Percentiles rank a stretch among this genome's conserved stretches.
These are phyloP conservation scores for Biscutella laevigata DNA, from an alignment of 441 rosid species.

Conservation along the genomic window DNA sequence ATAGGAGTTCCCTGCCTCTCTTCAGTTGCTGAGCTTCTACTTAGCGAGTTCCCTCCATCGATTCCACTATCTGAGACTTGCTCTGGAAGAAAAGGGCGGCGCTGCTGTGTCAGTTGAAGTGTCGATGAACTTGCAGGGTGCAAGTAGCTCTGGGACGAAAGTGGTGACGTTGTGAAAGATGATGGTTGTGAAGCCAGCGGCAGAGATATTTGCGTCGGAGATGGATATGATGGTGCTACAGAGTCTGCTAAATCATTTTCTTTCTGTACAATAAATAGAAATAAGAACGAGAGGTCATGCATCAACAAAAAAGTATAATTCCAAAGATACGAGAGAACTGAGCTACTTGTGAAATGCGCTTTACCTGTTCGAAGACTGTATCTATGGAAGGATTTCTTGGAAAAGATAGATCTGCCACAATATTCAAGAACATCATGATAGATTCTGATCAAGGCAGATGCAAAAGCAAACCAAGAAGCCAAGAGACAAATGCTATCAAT, in stretches of 20 bases:
- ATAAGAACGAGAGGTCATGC: constrained; percentile 8
- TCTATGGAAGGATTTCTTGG: constrained; percentile 54
- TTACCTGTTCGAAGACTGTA: constrained; percentile 63
- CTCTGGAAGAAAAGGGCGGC: constrained; percentile 33
- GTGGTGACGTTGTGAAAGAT: constrained; percentile 42
- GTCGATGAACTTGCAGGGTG: constrained; percentile 40
- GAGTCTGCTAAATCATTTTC: constrained; percentile 44
- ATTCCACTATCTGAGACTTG: constrained; percentile 41
- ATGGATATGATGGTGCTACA: constrained; percentile 34
- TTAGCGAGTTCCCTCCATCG: constrained; percentile 43
- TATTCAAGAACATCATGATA: too few species aligned
- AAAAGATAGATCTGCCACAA: constrained; percentile 57
- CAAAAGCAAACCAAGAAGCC: constrained; percentile 9
- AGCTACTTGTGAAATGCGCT: constrained; percentile 9
- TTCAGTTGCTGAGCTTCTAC: constrained; percentile 39
- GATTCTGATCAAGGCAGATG: constrained; percentile 4
- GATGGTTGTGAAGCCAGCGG: constrained; percentile 68
- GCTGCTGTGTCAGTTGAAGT: constrained; percentile 33
- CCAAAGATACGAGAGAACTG: constrained; percentile 6
- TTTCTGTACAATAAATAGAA: constrained; percentile 28
- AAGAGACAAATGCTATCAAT: background rate
- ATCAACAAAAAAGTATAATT: constrained; percentile 9
- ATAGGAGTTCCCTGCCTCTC: constrained; percentile 34
- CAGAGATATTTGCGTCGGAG: constrained; percentile 44
- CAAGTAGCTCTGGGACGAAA: constrained; percentile 41